These are phyloP conservation scores for Chrysoporthe austroafricana DNA, from an alignment of 2,329 filamentous ascomycete species.

Conservation along the genomic window DNA sequence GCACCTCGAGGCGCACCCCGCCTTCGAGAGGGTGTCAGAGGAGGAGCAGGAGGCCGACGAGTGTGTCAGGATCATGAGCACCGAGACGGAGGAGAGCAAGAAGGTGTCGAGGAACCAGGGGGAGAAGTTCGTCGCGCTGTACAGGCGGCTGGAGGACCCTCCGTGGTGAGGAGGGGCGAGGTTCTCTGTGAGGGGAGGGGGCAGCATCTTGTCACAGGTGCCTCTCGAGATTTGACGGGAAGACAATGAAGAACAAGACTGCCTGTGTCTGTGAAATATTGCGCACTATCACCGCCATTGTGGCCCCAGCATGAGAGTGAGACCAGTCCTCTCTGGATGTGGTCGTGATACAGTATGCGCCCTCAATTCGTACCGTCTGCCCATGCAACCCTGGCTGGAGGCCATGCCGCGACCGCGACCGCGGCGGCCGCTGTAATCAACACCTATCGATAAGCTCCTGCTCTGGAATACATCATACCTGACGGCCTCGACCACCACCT, in stretches of 20 bases:
- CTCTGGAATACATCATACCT: constrained; percentile 25
- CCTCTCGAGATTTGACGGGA: too few relatives aligned
- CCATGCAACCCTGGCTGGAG: background rate
- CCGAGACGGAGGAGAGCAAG: constrained; percentile 94
- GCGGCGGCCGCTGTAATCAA: background rate
- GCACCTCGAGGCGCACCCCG: constrained; percentile 77
- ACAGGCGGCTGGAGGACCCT: constrained; percentile 78
- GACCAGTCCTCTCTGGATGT: background rate
- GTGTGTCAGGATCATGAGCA: constrained; percentile 74
- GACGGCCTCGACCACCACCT: background rate
- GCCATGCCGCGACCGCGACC: background rate
- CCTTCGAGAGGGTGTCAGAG: constrained; percentile 75
- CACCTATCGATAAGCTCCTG: constrained; percentile 27
- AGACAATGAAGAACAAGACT: background rate
- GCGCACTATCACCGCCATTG: background rate
- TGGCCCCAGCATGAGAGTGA: background rate
- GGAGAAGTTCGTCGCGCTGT: constrained; percentile 88
- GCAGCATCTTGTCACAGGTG: too few relatives aligned
- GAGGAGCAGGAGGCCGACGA: constrained; percentile 70
- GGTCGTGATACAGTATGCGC: background rate
- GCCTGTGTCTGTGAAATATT: background rate
- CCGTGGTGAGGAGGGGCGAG: constrained; percentile 59
- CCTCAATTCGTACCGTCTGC: background rate
- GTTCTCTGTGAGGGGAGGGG: constrained; percentile 62
- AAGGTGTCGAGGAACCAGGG: constrained; percentile 93